These are phyloP conservation scores for Aureobasidium sp. DNA, from an alignment of 2,329 filamentous ascomycete genomes.

Conservation along the genomic window DNA sequence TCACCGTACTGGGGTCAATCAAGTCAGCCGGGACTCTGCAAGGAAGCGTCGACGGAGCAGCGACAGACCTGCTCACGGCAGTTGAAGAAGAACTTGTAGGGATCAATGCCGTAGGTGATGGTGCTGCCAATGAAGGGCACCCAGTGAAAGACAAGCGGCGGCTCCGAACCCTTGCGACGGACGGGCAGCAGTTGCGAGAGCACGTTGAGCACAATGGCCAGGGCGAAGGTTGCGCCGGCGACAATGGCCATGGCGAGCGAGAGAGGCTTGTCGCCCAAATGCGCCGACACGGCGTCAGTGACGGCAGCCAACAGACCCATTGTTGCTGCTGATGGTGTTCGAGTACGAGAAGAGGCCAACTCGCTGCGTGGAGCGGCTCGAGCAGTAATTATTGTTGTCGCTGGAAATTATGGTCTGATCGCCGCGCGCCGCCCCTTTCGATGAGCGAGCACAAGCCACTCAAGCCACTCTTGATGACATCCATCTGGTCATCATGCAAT, in stretches of 20 bases:
- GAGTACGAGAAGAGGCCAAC: background rate
- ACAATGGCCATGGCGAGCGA: slow-evolving; percentile 26
- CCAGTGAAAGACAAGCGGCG: slow-evolving; percentile 58
- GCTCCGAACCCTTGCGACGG: slow-evolving; percentile 61
- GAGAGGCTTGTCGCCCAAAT: slow-evolving; percentile 13
- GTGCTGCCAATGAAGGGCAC: slow-evolving; percentile 78
- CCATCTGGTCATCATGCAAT: background rate
- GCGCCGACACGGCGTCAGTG: slow-evolving; percentile 4
- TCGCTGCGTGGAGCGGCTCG: background rate
- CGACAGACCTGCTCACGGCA: slow-evolving; percentile 64
- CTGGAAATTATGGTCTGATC: slow-evolving; percentile 9
- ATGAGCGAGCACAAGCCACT: slow-evolving; percentile 6
- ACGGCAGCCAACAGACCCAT: slow-evolving; percentile 12
- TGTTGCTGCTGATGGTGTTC: background rate
- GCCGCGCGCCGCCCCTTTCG: background rate
- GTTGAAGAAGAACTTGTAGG: slow-evolving; percentile 73
- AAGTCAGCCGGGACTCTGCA: slow-evolving; percentile 1
- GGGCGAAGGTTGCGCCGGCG: slow-evolving; percentile 42
- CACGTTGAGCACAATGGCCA: slow-evolving; percentile 70
- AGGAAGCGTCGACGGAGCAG: background rate
- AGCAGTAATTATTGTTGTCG: slow-evolving; percentile 2
- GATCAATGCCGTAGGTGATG: slow-evolving; percentile 89
- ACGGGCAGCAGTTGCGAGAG: slow-evolving; percentile 66
- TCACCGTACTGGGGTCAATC: slow-evolving; percentile 62
- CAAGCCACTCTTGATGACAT: background rate